These are phyloP conservation scores for Hippophae gyantsensis DNA, from an alignment of 306 rosid species.

Conservation along the genomic window DNA sequence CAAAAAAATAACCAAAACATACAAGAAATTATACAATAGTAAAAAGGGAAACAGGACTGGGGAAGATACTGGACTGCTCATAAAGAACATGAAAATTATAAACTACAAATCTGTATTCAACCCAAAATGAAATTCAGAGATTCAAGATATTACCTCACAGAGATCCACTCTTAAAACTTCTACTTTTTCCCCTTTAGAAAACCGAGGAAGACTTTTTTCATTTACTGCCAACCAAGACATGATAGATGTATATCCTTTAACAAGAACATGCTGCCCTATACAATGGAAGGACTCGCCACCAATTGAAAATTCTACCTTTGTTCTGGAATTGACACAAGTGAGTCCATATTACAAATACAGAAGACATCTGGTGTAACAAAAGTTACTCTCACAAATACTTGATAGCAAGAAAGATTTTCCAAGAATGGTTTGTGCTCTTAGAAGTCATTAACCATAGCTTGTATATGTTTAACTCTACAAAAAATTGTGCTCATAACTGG, in stretches of 20 bases:
- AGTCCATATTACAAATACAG: constrained; percentile 12
- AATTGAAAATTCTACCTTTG: constrained; percentile 61
- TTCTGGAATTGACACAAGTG: constrained; percentile 38
- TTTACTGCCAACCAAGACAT: constrained; percentile 91
- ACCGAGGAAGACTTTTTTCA: constrained; percentile 80
- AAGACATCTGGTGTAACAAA: not conserved
- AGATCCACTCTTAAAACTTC: constrained; percentile 66
- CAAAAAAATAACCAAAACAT: not conserved
- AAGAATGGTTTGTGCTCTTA: no score
- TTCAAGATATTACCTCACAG: constrained; percentile 48
- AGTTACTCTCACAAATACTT: not conserved
- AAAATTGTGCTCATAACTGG: no score
- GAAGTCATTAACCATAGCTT: no score
- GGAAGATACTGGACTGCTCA: not conserved
- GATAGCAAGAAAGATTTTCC: no score
- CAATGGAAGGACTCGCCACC: constrained; percentile 84
- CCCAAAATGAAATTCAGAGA: constrained; percentile 16
- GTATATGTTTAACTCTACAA: no score
- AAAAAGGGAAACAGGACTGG: not conserved
- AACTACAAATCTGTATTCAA: not conserved
- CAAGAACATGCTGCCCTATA: constrained; percentile 57
- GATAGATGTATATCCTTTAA: constrained; percentile 68
- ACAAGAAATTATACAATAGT: not conserved
- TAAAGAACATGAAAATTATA: not conserved
- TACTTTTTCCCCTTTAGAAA: constrained; percentile 72